These are phyloP conservation scores for Letharia columbiana DNA, from an alignment of 495 filamentous ascomycete genomes.

Conservation along the genomic window DNA sequence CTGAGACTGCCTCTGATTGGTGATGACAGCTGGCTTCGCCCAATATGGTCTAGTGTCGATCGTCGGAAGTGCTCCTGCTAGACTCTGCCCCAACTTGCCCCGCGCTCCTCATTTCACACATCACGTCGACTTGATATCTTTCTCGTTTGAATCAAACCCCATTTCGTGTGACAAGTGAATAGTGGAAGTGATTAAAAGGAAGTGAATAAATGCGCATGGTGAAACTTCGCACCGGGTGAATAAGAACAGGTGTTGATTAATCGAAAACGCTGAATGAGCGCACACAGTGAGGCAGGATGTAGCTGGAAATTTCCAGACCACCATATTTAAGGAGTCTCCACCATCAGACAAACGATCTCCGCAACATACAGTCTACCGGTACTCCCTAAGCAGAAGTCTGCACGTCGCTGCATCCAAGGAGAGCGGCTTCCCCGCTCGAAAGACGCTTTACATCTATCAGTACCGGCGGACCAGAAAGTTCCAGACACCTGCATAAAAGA, in stretches of 20 bases:
- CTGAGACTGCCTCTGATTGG: background rate
- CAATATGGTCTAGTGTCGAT: background rate
- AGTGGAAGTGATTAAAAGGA: background rate
- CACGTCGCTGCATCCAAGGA: background rate
- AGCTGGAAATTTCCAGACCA: background rate
- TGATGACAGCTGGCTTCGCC: background rate
- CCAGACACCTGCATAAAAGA: background rate
- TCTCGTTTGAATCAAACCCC: background rate
- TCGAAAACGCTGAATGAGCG: background rate
- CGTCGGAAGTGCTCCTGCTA: background rate
- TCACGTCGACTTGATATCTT: background rate
- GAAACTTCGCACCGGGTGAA: background rate
- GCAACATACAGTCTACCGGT: background rate
- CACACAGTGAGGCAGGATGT: background rate
- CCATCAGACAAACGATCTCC: background rate
- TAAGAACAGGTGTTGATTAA: background rate
- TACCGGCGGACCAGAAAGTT: background rate
- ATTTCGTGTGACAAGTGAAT: background rate
- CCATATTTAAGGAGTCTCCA: background rate
- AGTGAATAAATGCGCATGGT: background rate
- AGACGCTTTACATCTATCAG: background rate
- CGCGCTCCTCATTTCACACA: too few species aligned
- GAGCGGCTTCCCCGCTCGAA: background rate
- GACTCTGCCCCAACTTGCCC: background rate
- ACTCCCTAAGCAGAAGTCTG: background rate